Percentiles rank a stretch among this genome's conserved stretches.
These are phyloP conservation scores for Mycena epipterygia DNA, from an alignment of 768 basidiomycete genomes.

Conservation along the genomic window DNA sequence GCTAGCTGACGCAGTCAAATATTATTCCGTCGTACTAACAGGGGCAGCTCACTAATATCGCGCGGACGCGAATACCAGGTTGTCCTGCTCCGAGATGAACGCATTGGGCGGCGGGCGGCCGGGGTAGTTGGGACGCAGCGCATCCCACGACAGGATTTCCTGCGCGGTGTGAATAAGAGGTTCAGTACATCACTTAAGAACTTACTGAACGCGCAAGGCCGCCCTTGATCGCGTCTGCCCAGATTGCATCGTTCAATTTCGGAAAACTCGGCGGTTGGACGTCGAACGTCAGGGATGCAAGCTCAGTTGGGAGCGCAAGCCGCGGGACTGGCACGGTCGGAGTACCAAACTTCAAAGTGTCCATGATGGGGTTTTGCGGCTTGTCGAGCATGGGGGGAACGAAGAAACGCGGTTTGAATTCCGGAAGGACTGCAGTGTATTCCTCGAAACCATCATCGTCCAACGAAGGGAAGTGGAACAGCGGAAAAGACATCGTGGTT, in stretches of 20 bases:
- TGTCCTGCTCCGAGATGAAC: slow-evolving; percentile 79
- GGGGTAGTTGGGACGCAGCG: slow-evolving; percentile 54
- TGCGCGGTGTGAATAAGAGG: slow-evolving; percentile 48
- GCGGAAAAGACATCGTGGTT: background rate
- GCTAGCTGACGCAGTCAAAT: slow-evolving; percentile 50
- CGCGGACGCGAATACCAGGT: slow-evolving; percentile 65
- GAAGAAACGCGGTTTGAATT: slow-evolving; percentile 65
- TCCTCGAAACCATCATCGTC: slow-evolving; percentile 32
- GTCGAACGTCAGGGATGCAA: slow-evolving; percentile 40
- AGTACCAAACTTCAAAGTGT: slow-evolving; percentile 56
- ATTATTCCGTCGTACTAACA: background rate
- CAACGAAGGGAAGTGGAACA: slow-evolving; percentile 23
- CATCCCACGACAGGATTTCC: slow-evolving; percentile 75
- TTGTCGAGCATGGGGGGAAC: slow-evolving; percentile 76
- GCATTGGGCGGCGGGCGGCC: slow-evolving; percentile 55
- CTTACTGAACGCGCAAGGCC: slow-evolving; percentile 21
- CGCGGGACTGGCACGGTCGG: slow-evolving; percentile 21
- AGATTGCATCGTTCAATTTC: slow-evolving; percentile 26
- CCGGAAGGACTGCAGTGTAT: slow-evolving; percentile 48
- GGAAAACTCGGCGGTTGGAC: background rate
- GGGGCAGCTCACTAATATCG: slow-evolving; percentile 66
- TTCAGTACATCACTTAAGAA: background rate
- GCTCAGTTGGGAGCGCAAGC: slow-evolving; percentile 47
- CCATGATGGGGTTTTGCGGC: slow-evolving; percentile 86
- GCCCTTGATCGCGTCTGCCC: slow-evolving; percentile 30